Base-by-base conservation (phyloP, 768 basidiomycete species). In the Strobilomyces dryophilus region DNA sequence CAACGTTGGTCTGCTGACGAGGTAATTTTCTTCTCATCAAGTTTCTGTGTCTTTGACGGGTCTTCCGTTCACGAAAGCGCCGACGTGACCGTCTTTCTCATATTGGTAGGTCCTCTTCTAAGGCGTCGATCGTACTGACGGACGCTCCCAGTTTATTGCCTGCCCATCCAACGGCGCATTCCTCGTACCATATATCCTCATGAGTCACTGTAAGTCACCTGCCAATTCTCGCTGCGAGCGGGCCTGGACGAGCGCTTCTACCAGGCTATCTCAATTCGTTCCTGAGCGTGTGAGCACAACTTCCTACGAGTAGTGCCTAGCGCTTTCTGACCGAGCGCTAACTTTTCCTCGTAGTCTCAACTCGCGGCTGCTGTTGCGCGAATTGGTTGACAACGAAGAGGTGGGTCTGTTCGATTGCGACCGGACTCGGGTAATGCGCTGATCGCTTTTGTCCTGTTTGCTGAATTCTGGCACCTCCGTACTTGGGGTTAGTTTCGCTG, bases 231-330 rank as follows among this genome's bases (percentile, higher is more conserved):
- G 6, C 12, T 4, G 18, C 1, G 2, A 41, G n/a, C 4, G 27
- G 0, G 6, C 36, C 9, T 32, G 8, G 3, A 53, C 14, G 21
- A 37, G 17, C n/a, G 5, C 12, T 17, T 15, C 32, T 11, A 4
- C n/a, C 34, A 72, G 71, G 65, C 54, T 73, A 72, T 60, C 62
- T 72, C 45, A 73, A 72, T 42, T 72, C 72, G 20, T 72, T 73
- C 48, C 51, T 72, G 49, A 72, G 71, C 52, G 65, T 72, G 71
- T 72, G 54, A 61, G 72, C 26, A 21, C 1, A 32, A 12, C n/a
- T 10, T 3, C 8, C 21, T 8, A 10, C 35, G 4, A 24, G 24
- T 24, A 24, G 24, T 24, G 24, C 11, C 8, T 11, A 6, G 17
- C 14, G 20, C 24, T 26, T 7, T 15, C 5, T 3, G 17, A 7